Base-by-base conservation (phyloP, 371 early-diverging fungal genomes). In the Mortierella sp. region DNA sequence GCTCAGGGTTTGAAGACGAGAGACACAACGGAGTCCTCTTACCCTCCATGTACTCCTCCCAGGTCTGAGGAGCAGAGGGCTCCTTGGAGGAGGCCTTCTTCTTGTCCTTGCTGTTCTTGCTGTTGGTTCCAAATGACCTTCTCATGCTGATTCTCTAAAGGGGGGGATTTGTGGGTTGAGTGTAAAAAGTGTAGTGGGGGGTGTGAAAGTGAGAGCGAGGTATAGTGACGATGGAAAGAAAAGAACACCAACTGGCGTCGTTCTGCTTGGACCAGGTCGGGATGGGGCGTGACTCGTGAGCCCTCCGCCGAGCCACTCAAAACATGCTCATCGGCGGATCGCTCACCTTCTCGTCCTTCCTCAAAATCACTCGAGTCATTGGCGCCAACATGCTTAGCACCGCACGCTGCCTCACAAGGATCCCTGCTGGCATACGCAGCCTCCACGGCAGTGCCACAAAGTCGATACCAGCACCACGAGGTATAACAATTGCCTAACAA, bases 31-130 rank as follows among this genome's bases (percentile, higher is more conserved):
- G 16, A n/a, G n/a, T 27, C 26, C 1, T 21, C 6, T 54, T 67
- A 78, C 78, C 78, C 52, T 78, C 78, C 78, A 78, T 71, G 47
- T 71, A 78, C 41, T 78, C 78, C 41, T 78, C 78, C 71, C 70
- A 78, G 9, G 78, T 71, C 57, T 71, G 67, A 21, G 78, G 78
- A 10, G 51, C 31, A 8, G 64, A 23, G 0, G 21, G 54, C 27
- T 64, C 76, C 58, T 64, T 69, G 30, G 69, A 10, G 7, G 76
- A n/a, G n/a, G n/a, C 28, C 54, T 64, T 69, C 41, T 73, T 73
- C 61, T 78, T 78, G 43, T 71, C 78, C 64, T 71, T 71, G 56
- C 45, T 64, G 51, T 67, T 62, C 50, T 59, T 43, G 43, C 65
- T 69, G 73, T 47, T 50, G 46, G n/a, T 54, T 46, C 59, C 56